phyloP scores from a whole-genome alignment of 495 filamentous ascomycete species.

The Chlorociboria aeruginascens region DNA sequence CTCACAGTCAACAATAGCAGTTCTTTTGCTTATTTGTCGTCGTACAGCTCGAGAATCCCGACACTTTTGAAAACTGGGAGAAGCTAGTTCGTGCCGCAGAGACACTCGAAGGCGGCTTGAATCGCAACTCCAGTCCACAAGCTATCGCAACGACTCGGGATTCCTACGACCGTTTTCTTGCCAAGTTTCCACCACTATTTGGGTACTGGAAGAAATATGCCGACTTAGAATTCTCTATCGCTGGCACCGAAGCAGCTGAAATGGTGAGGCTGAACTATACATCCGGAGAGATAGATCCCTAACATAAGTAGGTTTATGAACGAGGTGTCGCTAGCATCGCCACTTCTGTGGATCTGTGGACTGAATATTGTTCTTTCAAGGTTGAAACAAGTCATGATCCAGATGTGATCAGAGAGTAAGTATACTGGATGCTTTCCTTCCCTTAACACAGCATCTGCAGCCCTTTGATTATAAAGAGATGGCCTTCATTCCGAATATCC shows the following conservation, averaged over 20 bases:
- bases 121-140: conserved; percentile 90
- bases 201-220: conserved; percentile 99
- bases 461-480: conserved; percentile 15
- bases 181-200: conserved; percentile 91
- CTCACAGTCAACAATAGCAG: neutral
- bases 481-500: conserved; percentile 11
- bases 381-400: conserved; percentile 90
- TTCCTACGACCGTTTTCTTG: conserved; percentile 83
- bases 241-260: conserved; percentile 92
- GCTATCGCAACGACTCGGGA: conserved; percentile 76
- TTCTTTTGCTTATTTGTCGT: neutral
- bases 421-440: conserved; percentile 60
- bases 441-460: conserved; percentile 35
- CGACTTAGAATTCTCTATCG: conserved; percentile 91
- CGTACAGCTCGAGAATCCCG: conserved; percentile 56
- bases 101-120: conserved; percentile 81
- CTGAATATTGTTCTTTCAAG: conserved; percentile 95
- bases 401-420: conserved; percentile 99
- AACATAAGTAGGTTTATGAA: conserved; percentile 65
- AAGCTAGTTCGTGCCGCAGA: conserved; percentile 76
- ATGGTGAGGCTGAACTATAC: conserved; percentile 50
- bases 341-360: conserved; percentile 91
- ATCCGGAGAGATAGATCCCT: neutral
- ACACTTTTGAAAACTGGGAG: conserved; percentile 94
- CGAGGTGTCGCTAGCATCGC: conserved; percentile 87